A percentile compares a stretch with the other conserved stretches of the same genome.
Conservation (phyloP, 495 filamentous ascomycete genomes). For the Choiromyces venosus region DNA sequence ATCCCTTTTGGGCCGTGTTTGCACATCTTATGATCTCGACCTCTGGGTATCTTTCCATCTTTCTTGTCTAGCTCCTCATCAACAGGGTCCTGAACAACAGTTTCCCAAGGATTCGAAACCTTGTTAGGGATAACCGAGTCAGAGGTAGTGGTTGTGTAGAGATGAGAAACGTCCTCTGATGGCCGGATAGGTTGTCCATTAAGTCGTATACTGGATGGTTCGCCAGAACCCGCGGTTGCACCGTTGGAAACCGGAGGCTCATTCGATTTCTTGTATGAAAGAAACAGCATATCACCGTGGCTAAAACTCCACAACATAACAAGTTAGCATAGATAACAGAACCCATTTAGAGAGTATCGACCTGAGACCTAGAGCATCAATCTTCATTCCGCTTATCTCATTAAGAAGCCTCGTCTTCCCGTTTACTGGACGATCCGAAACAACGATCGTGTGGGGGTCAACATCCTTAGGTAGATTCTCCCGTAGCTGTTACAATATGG, state of each 20-base stretch:
- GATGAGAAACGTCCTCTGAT: slow-evolving; percentile 60
- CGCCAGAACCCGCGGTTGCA: slow-evolving; percentile 38
- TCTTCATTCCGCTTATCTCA: slow-evolving; percentile 48
- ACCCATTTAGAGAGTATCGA: slow-evolving; percentile 48
- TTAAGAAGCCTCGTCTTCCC: slow-evolving; percentile 66
- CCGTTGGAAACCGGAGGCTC: slow-evolving; percentile 31
- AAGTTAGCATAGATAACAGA: slow-evolving; percentile 6
- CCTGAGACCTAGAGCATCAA: slow-evolving; percentile 58
- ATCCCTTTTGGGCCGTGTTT: slow-evolving; percentile 92
- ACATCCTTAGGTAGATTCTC: slow-evolving; percentile 63
- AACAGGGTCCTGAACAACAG: slow-evolving; percentile 74
- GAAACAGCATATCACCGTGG: slow-evolving; percentile 83
- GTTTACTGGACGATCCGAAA: slow-evolving; percentile 73
- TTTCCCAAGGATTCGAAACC: slow-evolving; percentile 84
- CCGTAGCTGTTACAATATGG: slow-evolving; percentile 48
- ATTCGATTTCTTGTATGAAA: slow-evolving; percentile 61
- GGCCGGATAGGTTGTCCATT: slow-evolving; percentile 73
- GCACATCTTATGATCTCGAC: slow-evolving; percentile 78
- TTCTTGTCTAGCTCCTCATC: slow-evolving; percentile 80
- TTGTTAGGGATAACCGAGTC: slow-evolving; percentile 34
- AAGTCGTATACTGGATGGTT: slow-evolving; percentile 48
- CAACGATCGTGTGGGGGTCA: slow-evolving; percentile 65
- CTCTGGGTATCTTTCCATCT: slow-evolving; percentile 86
- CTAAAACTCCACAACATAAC: slow-evolving; percentile 46
- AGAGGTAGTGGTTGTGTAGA: slow-evolving; percentile 54